Evolutionary conservation across 1,139 yeast species (phyloP), one percentile per base, ranked within the genome.

Genomic region (Yamadazyma kanchanaburiensis): DNA sequence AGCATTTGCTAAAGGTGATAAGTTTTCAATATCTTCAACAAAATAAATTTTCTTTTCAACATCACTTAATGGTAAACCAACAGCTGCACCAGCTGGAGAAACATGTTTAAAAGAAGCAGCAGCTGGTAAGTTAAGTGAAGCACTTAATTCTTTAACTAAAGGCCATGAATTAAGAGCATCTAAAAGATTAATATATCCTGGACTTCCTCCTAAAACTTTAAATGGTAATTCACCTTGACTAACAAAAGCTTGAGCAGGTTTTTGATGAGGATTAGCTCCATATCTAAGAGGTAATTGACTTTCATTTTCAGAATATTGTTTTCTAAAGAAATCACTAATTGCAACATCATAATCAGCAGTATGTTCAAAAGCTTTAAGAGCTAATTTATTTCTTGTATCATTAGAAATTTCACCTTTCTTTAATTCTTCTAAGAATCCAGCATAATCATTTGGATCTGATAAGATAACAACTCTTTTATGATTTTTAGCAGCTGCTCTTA

Each of bases 121-220:
- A 33, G 98, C 98, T 32, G 98, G 98, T 49, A 91, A 74, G 64
- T 85, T 86, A 55, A 91, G 75, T 33, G 96, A 84, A 33, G 96
- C 96, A 34, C 91, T 81, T 53, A 91, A 78, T 68, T 91, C 98
- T 69, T 89, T 88, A 37, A 91, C 98, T 58, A 91, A 76, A 34
- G 97, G 98, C 98, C 98, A 91, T 6, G 98, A 86, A 70, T 91
- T 91, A 53, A 91, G 74, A 21, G 96, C 97, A 64, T 91, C 98
- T 53, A 91, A 74, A 54, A 91, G 70, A 70, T 91, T 91, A 59
- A 91, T 89, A 72, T 91, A 91, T 49, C 98, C 97, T 45, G 98
- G 98, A 32, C 96, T 82, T 34, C 98, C 98, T 46, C 80, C 69
- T 51, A 91, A 72, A 19, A 89, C 97, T 68, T 84, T 85, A 74